These are phyloP conservation scores for Aspergillus sp. DNA, from an alignment of 2,329 filamentous ascomycete species.

Conservation along the genomic window DNA sequence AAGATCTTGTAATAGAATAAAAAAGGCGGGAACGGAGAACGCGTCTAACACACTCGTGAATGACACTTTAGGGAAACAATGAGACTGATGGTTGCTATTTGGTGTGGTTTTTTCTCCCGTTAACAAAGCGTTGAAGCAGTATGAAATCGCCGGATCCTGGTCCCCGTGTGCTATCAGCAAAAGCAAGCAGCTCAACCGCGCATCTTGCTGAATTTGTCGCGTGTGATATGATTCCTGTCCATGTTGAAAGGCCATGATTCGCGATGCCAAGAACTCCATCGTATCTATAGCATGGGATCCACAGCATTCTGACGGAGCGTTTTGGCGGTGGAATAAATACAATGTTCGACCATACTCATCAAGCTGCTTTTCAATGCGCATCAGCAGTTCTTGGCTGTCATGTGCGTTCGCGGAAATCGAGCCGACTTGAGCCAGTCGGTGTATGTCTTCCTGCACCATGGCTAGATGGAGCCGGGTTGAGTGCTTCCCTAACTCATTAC, in stretches of 20 bases:
- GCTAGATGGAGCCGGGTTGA: neutral
- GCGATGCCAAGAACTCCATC: slow-evolving; percentile 1
- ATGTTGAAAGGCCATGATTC: slow-evolving; percentile 3
- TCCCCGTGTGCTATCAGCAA: slow-evolving; percentile 6
- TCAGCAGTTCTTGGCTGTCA: neutral
- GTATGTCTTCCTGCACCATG: slow-evolving; percentile 6
- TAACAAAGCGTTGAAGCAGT: neutral
- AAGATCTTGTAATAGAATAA: neutral
- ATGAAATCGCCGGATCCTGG: neutral
- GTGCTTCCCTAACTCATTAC: neutral
- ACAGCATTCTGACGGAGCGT: neutral
- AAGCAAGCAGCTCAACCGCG: slow-evolving; percentile 4
- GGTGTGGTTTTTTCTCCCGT: neutral
- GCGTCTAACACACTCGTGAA: neutral
- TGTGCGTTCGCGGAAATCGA: neutral
- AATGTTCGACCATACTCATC: neutral
- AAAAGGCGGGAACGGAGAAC: slow-evolving; percentile 5
- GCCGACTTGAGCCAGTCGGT: neutral
- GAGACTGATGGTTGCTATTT: neutral
- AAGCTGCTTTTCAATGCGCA: slow-evolving; percentile 4
- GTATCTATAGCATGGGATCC: neutral
- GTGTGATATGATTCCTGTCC: neutral
- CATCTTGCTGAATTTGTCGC: neutral
- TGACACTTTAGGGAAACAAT: neutral
- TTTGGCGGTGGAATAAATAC: neutral